Percentiles rank a stretch among this genome's conserved stretches.
Conservation (phyloP, 495 filamentous ascomycete species). For the Tuber borchii region DNA sequence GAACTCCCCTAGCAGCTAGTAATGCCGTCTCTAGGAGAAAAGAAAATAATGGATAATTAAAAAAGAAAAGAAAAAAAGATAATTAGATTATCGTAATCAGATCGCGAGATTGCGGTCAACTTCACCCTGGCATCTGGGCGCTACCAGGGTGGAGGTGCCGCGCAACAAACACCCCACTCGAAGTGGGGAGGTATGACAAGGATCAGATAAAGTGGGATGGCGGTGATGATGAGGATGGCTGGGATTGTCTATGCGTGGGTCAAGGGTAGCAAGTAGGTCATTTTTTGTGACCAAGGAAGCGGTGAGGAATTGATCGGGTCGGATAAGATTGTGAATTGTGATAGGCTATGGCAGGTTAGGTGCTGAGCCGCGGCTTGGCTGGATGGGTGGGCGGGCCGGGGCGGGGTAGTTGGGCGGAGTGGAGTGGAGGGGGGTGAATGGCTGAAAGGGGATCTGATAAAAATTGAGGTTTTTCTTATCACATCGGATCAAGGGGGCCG, state of each 20-base stretch:
- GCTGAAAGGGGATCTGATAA: not conserved
- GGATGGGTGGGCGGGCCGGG: not conserved
- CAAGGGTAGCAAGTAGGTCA: not conserved
- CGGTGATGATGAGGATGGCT: not conserved
- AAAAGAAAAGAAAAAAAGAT: not conserved
- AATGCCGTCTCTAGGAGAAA: not conserved
- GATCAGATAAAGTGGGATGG: slow-evolving; percentile 6
- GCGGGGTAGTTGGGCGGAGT: not conserved
- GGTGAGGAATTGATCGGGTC: not conserved
- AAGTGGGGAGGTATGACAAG: not conserved
- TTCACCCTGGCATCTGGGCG: not conserved
- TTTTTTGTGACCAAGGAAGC: not conserved
- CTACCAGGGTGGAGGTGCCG: not conserved
- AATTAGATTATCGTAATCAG: slow-evolving; percentile 37
- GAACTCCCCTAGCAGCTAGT: not conserved
- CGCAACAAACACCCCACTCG: not conserved
- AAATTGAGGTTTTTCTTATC: not conserved
- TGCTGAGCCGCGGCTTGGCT: not conserved
- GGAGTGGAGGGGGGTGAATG: not conserved
- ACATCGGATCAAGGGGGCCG: not conserved
- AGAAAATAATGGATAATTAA: not conserved
- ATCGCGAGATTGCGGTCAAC: slow-evolving; percentile 30
- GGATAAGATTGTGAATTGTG: not conserved
- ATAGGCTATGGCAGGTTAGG: not conserved
- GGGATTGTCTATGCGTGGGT: not conserved